Evolutionary conservation across 2,329 filamentous ascomycete genomes (phyloP).

Genomic region (Pseudogymnoascus sp.): DNA sequence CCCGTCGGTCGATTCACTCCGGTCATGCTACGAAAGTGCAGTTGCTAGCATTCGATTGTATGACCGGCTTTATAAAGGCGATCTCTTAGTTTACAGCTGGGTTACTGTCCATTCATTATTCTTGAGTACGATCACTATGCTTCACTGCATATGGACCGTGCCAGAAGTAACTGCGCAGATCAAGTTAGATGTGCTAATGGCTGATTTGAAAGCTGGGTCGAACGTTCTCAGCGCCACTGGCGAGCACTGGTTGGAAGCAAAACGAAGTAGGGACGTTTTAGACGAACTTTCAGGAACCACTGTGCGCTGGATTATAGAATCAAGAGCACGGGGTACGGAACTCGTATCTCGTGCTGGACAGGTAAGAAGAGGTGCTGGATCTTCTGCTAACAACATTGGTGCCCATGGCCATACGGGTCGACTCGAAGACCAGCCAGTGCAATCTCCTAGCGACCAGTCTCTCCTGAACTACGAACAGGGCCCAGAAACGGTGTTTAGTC

Average conservation of each 20-base stretch:
- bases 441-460: neutral
- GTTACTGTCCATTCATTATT: conserved; percentile 42
- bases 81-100: conserved; percentile 41
- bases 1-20: conserved; percentile 35
- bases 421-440: neutral
- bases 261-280: conserved; percentile 38
- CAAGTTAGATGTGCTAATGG: conserved; percentile 34
- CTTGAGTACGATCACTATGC: conserved; percentile 40
- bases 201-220: conserved; percentile 35
- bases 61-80: conserved; percentile 37
- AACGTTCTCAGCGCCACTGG: conserved; percentile 44
- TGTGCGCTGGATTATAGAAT: conserved; percentile 25
- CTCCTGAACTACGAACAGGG: neutral
- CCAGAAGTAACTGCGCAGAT: conserved; percentile 34
- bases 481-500: neutral
- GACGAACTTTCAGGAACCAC: conserved; percentile 33
- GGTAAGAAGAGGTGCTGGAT: neutral
- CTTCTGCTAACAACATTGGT: neutral
- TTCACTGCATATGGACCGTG: conserved; percentile 44
- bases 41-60: conserved; percentile 35
- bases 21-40: conserved; percentile 38
- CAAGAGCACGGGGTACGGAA: neutral
- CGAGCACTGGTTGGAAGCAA: conserved; percentile 46
- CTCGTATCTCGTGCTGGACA: neutral
- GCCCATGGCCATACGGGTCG: neutral